These are phyloP conservation scores for Phyllostachys edulis DNA, from an alignment of 176 grass and related monocot genomes.

Conservation along the genomic window DNA sequence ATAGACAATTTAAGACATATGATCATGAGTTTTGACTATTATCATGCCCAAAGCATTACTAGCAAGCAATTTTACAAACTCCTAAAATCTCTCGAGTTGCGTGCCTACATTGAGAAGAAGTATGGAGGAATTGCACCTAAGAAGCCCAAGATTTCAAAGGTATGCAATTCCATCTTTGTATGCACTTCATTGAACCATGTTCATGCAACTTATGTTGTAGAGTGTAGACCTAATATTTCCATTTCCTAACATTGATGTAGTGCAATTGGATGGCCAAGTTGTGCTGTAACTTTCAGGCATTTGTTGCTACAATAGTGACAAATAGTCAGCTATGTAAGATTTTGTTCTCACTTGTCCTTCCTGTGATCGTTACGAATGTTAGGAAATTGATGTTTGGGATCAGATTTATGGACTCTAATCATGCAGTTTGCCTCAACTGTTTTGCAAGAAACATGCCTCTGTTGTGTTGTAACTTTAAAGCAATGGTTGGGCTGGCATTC, in stretches of 20 bases:
- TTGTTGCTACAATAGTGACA: neutral
- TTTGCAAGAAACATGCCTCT: neutral
- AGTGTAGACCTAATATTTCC: neutral
- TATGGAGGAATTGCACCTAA: no score
- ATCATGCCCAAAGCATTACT: no score
- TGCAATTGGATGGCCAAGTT: neutral
- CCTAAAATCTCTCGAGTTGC: no score
- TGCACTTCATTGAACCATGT: no score
- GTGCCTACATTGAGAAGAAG: no score
- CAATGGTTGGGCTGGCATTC: slow-evolving; percentile 7
- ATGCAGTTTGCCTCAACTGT: neutral
- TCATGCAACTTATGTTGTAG: neutral
- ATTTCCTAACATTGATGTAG: neutral
- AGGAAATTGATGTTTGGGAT: neutral
- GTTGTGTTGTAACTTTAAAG: neutral
- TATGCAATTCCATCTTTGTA: no score
- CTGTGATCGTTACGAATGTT: neutral
- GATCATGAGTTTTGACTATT: no score
- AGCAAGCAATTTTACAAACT: no score
- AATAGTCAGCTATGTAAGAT: neutral
- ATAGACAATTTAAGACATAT: no score
- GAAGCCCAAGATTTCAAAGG: no score
- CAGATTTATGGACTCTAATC: neutral
- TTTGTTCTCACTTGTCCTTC: neutral
- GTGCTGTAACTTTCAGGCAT: slow-evolving; percentile 9